These are phyloP conservation scores for Saxophila tyrrhenica DNA, from an alignment of 495 filamentous ascomycete species.

Conservation along the genomic window DNA sequence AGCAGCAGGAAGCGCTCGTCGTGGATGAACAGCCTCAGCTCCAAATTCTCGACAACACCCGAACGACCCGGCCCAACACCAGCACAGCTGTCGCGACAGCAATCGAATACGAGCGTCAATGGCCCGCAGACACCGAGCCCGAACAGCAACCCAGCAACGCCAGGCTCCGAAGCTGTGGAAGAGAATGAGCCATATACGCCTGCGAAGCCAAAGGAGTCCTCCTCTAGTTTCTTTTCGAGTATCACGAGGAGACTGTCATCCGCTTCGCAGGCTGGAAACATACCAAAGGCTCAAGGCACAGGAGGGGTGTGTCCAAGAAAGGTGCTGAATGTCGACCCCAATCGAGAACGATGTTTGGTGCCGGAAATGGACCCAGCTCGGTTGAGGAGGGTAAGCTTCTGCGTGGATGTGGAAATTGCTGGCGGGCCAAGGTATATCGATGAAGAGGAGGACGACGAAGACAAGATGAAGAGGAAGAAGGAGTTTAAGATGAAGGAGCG, in stretches of 20 bases:
- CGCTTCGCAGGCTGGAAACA: conserved; percentile 19
- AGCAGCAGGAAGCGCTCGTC: conserved; percentile 42
- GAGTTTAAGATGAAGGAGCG: conserved; percentile 58
- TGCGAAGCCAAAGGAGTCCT: conserved; percentile 49
- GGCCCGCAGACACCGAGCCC: conserved; percentile 10
- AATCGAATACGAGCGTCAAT: background rate
- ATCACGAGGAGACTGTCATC: conserved; percentile 76
- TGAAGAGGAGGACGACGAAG: conserved; percentile 27
- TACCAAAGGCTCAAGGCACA: conserved; percentile 36
- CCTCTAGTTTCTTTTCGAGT: conserved; percentile 66
- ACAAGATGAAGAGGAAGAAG: conserved; percentile 42
- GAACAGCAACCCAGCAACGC: conserved; percentile 2
- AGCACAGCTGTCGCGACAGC: conserved; percentile 16
- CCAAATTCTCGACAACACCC: conserved; percentile 64
- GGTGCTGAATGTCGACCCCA: conserved; percentile 74
- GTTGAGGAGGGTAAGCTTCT: conserved; percentile 79
- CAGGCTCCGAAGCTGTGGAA: conserved; percentile 25
- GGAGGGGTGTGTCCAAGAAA: conserved; percentile 54
- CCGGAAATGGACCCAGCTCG: conserved; percentile 70
- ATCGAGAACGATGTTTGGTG: conserved; percentile 67
- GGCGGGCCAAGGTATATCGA: conserved; percentile 45
- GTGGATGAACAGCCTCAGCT: conserved; percentile 87
- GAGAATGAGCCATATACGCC: conserved; percentile 54
- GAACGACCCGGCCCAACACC: conserved; percentile 20
- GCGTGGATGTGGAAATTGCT: conserved; percentile 96